Conservation (phyloP, 2,329 filamentous ascomycete genomes). For the Nigrograna mackinnonii region DNA sequence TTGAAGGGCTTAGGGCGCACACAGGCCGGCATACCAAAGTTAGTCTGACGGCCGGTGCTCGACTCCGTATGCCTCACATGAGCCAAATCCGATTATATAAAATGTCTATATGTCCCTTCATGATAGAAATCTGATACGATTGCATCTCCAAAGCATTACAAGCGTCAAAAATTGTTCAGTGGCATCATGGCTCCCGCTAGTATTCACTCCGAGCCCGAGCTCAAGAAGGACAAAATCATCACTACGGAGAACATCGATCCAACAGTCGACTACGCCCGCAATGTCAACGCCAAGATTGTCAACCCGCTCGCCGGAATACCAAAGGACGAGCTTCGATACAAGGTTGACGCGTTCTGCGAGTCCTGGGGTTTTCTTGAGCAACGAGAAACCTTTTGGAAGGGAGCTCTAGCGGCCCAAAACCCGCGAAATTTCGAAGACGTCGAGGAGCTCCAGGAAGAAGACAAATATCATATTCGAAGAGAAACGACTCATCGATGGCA, state of each 20-base stretch:
- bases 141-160: not conserved
- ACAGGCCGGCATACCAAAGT: too few species aligned
- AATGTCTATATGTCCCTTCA: not conserved
- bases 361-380: constrained; percentile 59
- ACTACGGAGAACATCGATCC: constrained; percentile 11
- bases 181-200: too few species aligned
- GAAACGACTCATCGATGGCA: constrained; percentile 67
- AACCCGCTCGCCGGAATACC: constrained; percentile 11
- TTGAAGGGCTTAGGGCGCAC: too few species aligned
- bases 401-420: constrained; percentile 71
- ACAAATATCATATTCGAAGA: constrained; percentile 61
- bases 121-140: not conserved
- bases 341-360: constrained; percentile 7
- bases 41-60: too few species aligned
- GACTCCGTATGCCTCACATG: too few species aligned
- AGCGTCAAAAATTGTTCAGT: too few species aligned
- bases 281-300: constrained; percentile 33
- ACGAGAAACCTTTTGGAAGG: constrained; percentile 56
- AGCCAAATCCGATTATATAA: not conserved
- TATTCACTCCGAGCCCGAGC: constrained; percentile 2
- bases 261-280: constrained; percentile 27
- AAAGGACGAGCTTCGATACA: constrained; percentile 4
- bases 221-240: constrained; percentile 8
- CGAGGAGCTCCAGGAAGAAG: constrained; percentile 61
- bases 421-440: constrained; percentile 66